phyloP scores from a whole-genome alignment of 495 filamentous ascomycete genomes.

The Bathelium albidoporum region DNA sequence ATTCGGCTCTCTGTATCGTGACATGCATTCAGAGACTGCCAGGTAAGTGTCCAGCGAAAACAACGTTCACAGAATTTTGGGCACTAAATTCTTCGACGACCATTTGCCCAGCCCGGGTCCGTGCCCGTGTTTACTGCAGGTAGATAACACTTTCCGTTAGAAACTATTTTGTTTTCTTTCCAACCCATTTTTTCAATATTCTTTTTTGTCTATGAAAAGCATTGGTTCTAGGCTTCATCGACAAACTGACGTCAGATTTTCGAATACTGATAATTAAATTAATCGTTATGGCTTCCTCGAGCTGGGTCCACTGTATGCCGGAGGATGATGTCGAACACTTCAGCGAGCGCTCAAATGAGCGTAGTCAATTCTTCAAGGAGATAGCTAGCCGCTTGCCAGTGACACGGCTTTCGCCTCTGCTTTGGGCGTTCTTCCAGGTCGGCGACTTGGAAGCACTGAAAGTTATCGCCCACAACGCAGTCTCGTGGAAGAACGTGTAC shows the following conservation, averaged over 20 bases:
- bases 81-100: no score
- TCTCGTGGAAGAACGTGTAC: background rate
- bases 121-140: no score
- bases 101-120: no score
- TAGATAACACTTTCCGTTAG: background rate
- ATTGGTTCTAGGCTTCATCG: background rate
- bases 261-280: background rate
- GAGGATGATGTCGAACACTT: background rate
- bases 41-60: no score
- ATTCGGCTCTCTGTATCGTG: no score
- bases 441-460: background rate
- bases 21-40: no score
- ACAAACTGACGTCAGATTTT: background rate
- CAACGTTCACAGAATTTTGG: no score
- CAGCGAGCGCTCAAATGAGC: background rate
- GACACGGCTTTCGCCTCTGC: background rate
- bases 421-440: background rate
- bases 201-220: background rate
- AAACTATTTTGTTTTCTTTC: background rate
- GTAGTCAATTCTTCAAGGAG: background rate
- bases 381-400: background rate
- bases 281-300: background rate
- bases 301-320: background rate
- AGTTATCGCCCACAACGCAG: background rate
- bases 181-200: background rate